Percentiles rank a stretch among this genome's conserved stretches.
Conservation (phyloP, 495 filamentous ascomycete genomes). For the Tuber umbilicatum region DNA sequence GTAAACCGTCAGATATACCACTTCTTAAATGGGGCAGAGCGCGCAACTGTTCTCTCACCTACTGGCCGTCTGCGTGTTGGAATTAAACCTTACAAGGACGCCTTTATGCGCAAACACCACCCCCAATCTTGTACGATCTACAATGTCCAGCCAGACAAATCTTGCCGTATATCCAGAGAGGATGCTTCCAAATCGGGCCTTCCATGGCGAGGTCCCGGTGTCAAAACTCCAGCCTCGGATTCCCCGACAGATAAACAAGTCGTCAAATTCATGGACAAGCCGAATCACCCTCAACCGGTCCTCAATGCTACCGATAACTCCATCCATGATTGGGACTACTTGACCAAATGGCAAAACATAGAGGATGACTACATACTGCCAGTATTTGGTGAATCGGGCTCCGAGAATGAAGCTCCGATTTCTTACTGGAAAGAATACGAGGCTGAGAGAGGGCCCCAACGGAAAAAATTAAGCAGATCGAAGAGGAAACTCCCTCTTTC, state of each 20-base stretch:
- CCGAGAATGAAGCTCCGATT: constrained; percentile 51
- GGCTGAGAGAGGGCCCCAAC: constrained; percentile 46
- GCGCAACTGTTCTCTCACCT: not conserved
- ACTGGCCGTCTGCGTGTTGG: constrained; percentile 28
- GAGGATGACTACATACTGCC: constrained; percentile 53
- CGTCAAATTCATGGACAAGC: constrained; percentile 18
- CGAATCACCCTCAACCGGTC: constrained; percentile 11
- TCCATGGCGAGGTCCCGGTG: constrained; percentile 10
- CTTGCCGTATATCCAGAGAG: constrained; percentile 11
- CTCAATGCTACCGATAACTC: constrained; percentile 22
- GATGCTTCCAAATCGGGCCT: constrained; percentile 13
- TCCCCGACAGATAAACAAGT: constrained; percentile 24
- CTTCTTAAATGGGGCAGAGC: constrained; percentile 16
- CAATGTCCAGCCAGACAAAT: constrained; percentile 10
- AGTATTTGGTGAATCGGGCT: constrained; percentile 59
- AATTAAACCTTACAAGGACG: constrained; percentile 29
- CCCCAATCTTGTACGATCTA: constrained; percentile 35
- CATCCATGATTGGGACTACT: constrained; percentile 32
- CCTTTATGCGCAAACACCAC: constrained; percentile 31
- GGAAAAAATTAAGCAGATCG: constrained; percentile 26
- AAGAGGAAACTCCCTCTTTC: constrained; percentile 40
- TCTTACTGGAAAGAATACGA: constrained; percentile 60
- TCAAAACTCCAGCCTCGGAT: not conserved
- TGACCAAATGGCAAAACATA: constrained; percentile 38
- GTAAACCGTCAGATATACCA: constrained; percentile 29